A percentile compares a stretch with the other conserved stretches of the same genome.
Evolutionary conservation across 192 early-diverging fungal genomes (phyloP).

Genomic region (Blastocladiella britannica): DNA sequence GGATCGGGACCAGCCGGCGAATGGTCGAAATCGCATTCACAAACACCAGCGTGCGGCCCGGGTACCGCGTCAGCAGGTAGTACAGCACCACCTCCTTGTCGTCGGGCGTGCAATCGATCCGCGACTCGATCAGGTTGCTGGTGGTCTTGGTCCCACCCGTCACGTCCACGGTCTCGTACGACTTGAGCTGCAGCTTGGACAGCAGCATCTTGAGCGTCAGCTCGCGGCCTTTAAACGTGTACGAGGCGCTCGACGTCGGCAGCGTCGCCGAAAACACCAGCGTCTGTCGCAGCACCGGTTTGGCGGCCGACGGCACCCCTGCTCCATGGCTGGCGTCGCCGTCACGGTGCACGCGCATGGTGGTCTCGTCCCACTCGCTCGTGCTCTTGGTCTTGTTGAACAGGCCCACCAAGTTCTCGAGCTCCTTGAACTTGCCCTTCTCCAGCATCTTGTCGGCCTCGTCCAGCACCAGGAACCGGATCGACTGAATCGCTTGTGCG

Average conservation of each 20-base stretch:
- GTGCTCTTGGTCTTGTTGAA: conserved; percentile 10
- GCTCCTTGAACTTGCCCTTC: conserved; percentile 52
- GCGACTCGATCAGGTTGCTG: conserved; percentile 46
- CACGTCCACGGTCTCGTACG: conserved; percentile 35
- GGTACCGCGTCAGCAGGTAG: conserved; percentile 67
- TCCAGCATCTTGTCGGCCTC: conserved; percentile 74
- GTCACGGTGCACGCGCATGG: too few species aligned
- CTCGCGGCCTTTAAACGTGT: background rate
- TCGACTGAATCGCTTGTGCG: conserved; percentile 26
- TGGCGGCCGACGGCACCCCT: background rate
- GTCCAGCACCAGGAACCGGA: conserved; percentile 56
- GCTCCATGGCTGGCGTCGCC: too few species aligned
- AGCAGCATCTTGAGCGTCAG: conserved; percentile 19
- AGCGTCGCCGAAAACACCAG: conserved; percentile 90
- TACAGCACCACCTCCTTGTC: conserved; percentile 77
- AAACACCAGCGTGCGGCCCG: conserved; percentile 80
- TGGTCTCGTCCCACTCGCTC: background rate
- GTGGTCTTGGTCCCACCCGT: conserved; percentile 44
- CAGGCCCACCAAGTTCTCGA: conserved; percentile 34
- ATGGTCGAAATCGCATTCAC: conserved; percentile 89
- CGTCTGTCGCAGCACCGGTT: conserved; percentile 38
- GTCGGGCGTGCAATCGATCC: conserved; percentile 61
- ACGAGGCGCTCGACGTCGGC: background rate
- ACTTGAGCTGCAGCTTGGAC: conserved; percentile 44
- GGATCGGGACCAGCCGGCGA: conserved; percentile 64